These are phyloP conservation scores for Ceratopteris richardii DNA, from an alignment of 75 land plant species.

Conservation along the genomic window DNA sequence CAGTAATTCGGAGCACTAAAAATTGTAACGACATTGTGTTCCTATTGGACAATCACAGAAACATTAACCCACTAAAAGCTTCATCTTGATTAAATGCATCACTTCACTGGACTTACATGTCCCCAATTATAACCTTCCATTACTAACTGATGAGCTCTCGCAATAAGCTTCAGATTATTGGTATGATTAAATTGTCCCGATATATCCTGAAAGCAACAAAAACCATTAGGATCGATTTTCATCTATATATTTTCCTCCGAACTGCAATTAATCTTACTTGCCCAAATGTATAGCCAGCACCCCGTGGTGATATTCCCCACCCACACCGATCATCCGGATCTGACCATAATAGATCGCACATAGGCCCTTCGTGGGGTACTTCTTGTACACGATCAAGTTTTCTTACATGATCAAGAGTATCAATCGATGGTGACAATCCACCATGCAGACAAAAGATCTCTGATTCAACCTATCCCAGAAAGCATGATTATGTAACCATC, in stretches of 20 bases:
- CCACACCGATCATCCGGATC: slow-evolving; percentile 96
- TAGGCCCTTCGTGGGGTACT: slow-evolving; percentile 92
- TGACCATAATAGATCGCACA: slow-evolving; percentile 91
- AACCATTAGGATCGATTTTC: too few relatives aligned
- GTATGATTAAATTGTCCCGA: slow-evolving; percentile 91
- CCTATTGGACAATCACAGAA: slow-evolving; percentile 32
- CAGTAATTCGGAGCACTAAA: slow-evolving; percentile 97
- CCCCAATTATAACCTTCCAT: slow-evolving; percentile 99
- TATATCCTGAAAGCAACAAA: slow-evolving; percentile 56
- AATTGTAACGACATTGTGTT: slow-evolving; percentile 93
- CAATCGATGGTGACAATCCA: slow-evolving; percentile 89
- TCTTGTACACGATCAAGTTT: slow-evolving; percentile 95
- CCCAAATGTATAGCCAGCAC: slow-evolving; percentile 91
- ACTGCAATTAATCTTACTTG: too few relatives aligned
- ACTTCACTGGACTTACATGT: slow-evolving; percentile 42
- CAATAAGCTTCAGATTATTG: slow-evolving; percentile 82
- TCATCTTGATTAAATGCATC: too few relatives aligned
- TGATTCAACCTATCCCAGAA: slow-evolving; percentile 69
- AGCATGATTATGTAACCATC: too few relatives aligned
- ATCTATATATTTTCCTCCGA: too few relatives aligned
- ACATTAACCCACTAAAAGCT: background rate
- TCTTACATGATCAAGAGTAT: slow-evolving; percentile 85
- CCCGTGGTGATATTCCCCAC: slow-evolving; percentile 95
- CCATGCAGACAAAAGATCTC: slow-evolving; percentile 95
- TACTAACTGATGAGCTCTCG: slow-evolving; percentile 88